Conservation (phyloP, 164 flowering plant species). For the Umbilicus rupestris region DNA sequence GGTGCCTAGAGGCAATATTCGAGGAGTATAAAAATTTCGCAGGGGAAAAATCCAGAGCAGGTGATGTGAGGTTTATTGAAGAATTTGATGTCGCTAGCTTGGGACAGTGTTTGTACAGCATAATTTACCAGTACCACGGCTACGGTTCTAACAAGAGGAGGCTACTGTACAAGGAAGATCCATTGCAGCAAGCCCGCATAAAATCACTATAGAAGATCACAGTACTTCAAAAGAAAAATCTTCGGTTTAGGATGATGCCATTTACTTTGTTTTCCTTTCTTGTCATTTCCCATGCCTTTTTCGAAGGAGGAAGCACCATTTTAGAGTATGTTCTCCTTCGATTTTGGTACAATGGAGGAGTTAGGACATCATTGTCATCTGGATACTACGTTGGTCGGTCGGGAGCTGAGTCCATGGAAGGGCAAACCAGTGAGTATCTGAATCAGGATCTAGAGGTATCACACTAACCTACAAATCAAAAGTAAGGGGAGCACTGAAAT, state of each 20-base stretch:
- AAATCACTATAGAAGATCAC: slow-evolving; percentile 19
- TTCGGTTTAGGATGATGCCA: background rate
- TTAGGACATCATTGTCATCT: too few relatives aligned
- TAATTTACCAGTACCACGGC: slow-evolving; percentile 66
- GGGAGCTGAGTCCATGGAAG: background rate
- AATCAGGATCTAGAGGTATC: too few relatives aligned
- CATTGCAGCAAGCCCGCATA: slow-evolving; percentile 33
- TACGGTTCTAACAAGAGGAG: slow-evolving; percentile 53
- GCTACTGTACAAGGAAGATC: slow-evolving; percentile 43
- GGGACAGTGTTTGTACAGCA: slow-evolving; percentile 53
- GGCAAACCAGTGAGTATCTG: background rate
- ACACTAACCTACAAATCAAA: too few relatives aligned
- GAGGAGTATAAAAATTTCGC: slow-evolving; percentile 78
- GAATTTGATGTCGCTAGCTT: slow-evolving; percentile 34
- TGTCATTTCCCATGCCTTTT: background rate
- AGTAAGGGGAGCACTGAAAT: too few relatives aligned
- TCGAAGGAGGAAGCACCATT: background rate
- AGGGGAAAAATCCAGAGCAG: slow-evolving; percentile 45
- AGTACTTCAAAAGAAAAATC: too few relatives aligned
- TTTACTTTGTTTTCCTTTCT: background rate
- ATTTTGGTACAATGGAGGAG: background rate
- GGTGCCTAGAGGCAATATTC: slow-evolving; percentile 62
- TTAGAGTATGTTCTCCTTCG: background rate
- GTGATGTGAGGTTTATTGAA: slow-evolving; percentile 63
- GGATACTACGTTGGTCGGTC: background rate